Evolutionary conservation across 108 stramenopile genomes (phyloP).

Genomic region (Schizochytrium sp.): DNA sequence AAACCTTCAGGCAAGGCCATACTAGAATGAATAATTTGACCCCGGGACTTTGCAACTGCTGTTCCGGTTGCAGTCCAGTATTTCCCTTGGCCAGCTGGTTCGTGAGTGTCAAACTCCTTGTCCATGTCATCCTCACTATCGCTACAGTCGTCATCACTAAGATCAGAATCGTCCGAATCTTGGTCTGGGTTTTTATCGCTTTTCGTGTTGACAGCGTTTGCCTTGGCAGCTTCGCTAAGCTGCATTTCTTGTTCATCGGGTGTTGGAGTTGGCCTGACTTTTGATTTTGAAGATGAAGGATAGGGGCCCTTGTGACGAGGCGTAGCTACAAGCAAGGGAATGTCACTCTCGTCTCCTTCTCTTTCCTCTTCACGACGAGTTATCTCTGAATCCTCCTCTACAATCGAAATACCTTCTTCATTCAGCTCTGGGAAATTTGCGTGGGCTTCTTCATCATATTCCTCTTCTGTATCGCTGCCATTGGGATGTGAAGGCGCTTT

Average conservation of each 20-base stretch:
- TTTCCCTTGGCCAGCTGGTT: conserved; percentile 59
- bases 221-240: not conserved
- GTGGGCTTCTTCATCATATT: not conserved
- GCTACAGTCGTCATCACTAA: not conserved
- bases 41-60: not conserved
- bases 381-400: not conserved
- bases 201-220: conserved; percentile 26
- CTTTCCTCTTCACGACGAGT: not conserved
- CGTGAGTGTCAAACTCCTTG: conserved; percentile 61
- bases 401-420: no score
- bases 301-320: conserved; percentile 36
- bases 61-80: not conserved
- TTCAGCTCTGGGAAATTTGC: no score
- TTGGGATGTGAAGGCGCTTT: no score
- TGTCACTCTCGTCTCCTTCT: conserved; percentile 35
- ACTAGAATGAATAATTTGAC: conserved; percentile 26
- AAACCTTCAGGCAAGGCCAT: conserved; percentile 71
- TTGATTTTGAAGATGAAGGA: not conserved
- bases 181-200: not conserved
- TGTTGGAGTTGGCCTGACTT: conserved; percentile 58
- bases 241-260: conserved; percentile 62
- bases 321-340: not conserved
- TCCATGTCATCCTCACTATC: not conserved
- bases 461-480: conserved; percentile 22
- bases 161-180: conserved; percentile 18